A percentile compares a stretch with the other conserved stretches of the same genome.
Conservation (phyloP, 148 eudicot species). For the Tetragonia tetragonoides region DNA sequence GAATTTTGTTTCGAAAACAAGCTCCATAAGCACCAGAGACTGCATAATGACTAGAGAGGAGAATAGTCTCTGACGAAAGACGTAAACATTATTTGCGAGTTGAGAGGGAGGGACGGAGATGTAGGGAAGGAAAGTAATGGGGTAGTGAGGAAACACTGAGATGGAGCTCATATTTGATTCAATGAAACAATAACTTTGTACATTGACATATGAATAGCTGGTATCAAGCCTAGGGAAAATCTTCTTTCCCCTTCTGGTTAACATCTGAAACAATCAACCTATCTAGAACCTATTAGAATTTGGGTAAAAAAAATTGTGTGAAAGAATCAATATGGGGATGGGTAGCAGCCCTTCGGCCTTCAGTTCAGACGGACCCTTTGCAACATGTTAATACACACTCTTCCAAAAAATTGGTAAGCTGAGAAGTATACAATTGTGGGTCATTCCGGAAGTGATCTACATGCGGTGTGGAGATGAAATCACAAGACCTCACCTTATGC, state of each 20-base stretch:
- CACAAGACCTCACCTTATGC: conserved; percentile 81
- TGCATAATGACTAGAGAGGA: too few relatives aligned
- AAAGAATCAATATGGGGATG: conserved; percentile 24
- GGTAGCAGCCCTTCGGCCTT: not conserved
- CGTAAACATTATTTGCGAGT: too few relatives aligned
- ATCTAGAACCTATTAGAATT: conserved; percentile 5
- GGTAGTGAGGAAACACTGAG: not conserved
- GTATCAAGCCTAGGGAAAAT: conserved; percentile 5
- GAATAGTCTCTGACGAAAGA: too few relatives aligned
- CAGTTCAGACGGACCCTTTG: conserved; percentile 44
- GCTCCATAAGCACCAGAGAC: too few relatives aligned
- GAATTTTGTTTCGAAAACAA: too few relatives aligned
- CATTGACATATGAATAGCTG: conserved; percentile 14
- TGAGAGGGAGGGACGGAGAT: too few relatives aligned
- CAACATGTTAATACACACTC: conserved; percentile 70
- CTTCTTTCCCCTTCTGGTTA: conserved; percentile 2
- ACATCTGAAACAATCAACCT: not conserved
- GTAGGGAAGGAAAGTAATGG: too few relatives aligned
- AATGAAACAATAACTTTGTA: conserved; percentile 1
- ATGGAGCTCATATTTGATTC: not conserved
- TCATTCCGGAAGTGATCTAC: conserved; percentile 95
- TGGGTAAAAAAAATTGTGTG: not conserved
- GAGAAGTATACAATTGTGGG: conserved; percentile 75
- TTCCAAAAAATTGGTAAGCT: conserved; percentile 81
- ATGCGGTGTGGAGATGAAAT: conserved; percentile 88